Percentiles rank a stretch among this genome's conserved stretches.
Evolutionary conservation across 148 eudicot genomes (phyloP).

Genomic region (Rhododendron ovatum): DNA sequence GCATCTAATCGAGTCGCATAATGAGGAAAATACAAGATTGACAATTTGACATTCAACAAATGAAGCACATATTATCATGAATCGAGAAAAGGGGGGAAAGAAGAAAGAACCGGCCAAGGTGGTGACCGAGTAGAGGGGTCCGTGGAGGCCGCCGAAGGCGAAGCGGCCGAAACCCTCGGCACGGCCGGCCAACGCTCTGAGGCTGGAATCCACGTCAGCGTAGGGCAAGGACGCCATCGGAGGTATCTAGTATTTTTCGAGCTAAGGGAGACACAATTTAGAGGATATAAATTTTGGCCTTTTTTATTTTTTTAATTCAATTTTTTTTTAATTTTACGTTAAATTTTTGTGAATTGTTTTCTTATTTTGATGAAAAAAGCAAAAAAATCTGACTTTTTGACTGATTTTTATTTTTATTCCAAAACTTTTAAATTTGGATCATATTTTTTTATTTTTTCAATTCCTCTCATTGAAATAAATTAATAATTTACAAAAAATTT

Average conservation of each 20-base stretch:
- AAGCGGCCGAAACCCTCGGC: conserved; percentile 50
- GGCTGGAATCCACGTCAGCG: conserved; percentile 29
- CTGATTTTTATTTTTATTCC: no score
- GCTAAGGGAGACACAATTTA: background rate
- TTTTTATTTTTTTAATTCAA: no score
- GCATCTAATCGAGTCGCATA: no score
- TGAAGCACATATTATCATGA: background rate
- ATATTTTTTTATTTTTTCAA: no score
- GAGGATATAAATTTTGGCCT: background rate
- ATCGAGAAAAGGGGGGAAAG: background rate
- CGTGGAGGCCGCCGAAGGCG: conserved; percentile 40
- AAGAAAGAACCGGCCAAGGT: conserved; percentile 31
- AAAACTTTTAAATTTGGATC: no score
- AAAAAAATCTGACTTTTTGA: no score
- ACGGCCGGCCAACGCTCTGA: conserved; percentile 38
- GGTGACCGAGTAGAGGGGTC: conserved; percentile 32
- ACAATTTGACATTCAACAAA: background rate
- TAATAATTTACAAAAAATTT: no score
- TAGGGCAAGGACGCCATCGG: conserved; percentile 25
- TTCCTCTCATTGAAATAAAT: no score
- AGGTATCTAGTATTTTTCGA: background rate
- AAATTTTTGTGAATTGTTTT: no score
- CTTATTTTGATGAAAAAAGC: no score
- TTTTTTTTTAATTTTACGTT: no score
- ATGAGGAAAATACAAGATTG: background rate